Conservation (phyloP, 345 rosid species). For the Physaria fendleri region DNA sequence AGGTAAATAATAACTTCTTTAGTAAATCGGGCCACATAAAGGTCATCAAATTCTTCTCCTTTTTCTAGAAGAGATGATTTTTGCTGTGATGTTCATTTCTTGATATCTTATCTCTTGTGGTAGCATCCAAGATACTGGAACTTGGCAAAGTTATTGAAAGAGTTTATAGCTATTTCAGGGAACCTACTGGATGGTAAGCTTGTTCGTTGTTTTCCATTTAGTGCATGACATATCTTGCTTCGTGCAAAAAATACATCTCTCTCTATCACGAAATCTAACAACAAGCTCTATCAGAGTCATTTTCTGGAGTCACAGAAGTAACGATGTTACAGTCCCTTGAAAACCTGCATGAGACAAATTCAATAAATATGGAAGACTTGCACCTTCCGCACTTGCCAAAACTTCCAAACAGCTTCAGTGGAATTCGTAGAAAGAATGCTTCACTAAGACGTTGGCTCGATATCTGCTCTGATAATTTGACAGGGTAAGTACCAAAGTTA, state of each 20-base stretch:
- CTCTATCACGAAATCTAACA: conserved; percentile 2
- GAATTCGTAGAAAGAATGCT: conserved; percentile 60
- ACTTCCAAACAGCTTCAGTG: conserved; percentile 76
- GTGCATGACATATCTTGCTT: neutral
- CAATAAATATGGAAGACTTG: conserved; percentile 47
- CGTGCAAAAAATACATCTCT: neutral
- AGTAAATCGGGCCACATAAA: neutral
- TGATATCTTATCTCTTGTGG: conserved; percentile 26
- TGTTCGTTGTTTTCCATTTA: neutral
- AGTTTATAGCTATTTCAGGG: conserved; percentile 54
- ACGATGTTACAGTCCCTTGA: conserved; percentile 51
- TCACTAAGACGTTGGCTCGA: conserved; percentile 79
- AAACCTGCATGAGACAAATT: conserved; percentile 44
- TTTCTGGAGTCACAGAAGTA: conserved; percentile 47
- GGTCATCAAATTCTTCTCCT: neutral
- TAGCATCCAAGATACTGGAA: conserved; percentile 85
- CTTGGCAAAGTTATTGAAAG: conserved; percentile 60
- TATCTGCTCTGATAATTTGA: conserved; percentile 78
- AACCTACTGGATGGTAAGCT: conserved; percentile 61
- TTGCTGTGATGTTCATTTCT: conserved; percentile 12
- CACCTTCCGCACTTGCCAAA: conserved; percentile 72
- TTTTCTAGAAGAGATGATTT: neutral
- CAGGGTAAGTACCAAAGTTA: conserved; percentile 43
- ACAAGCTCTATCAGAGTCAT: conserved; percentile 42
- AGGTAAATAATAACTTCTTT: conserved; percentile 38